Evolutionary conservation across 208 protist species (phyloP), one percentile per base, ranked within the genome.

Genomic region (Trypanosoma platydactyli): DNA sequence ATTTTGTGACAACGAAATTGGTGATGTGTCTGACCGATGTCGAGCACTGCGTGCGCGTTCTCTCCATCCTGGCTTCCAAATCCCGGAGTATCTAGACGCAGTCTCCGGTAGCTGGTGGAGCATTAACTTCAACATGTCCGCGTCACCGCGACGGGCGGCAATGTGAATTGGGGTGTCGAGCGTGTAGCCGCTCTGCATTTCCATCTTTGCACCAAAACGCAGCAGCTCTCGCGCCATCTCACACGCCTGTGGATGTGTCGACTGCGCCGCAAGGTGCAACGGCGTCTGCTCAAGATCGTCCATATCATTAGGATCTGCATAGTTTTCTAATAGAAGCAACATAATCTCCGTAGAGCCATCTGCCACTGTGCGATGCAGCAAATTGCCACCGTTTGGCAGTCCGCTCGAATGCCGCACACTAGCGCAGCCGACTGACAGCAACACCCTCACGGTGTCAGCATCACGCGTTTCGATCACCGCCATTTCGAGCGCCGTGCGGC

Each of bases 401-500:
- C 80, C 82, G 50, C 78, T 83, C 4, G 60, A 40, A 6, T 84
- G 83, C 18, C 76, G 41, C 46, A 80, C 59, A n/a, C 40, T 77
- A 5, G 84, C 85, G 64, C 80, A 74, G 16, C 76, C 87, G 30
- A 86, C 67, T 6, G 55, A 64, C 15, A 91, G 71, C 20, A 94
- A 68, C 25, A 83, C 52, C 4, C 68, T 55, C 5, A 73, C 73
- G 16, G 92, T 84, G 27, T 16, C 63, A 5, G 25, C 41, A 55
- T 75, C 52, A 29, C 44, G 55, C 5, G 62, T 67, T 18, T 65
- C 41, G 45, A 66, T 80, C 20, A 91, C 76, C 4, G 88, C 86
- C 74, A 91, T 75, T 73, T 94, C 82, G 1, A 95, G 67, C 51
- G 90, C 71, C 16, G 90, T 91, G 38, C 48, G 50, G 40, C 73